Evolutionary conservation across 179 eudicot species (phyloP).

Genomic region (Amaranthus tricolor): DNA sequence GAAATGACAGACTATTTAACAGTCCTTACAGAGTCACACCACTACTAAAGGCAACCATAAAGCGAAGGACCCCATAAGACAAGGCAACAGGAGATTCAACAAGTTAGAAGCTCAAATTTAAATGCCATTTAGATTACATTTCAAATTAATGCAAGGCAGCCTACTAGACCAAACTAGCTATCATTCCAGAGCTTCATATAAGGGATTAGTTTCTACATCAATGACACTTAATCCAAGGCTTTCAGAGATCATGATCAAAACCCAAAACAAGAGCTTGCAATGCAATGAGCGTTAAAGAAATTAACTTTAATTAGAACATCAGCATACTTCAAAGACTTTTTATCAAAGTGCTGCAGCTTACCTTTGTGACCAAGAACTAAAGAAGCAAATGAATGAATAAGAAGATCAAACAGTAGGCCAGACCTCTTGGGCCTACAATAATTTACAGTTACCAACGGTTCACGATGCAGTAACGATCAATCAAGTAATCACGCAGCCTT

Average conservation of each 20-base stretch:
- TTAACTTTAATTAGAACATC: conserved; percentile 3
- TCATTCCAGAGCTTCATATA: not conserved
- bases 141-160: not conserved
- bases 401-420: no score
- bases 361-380: not conserved
- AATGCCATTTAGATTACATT: not conserved
- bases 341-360: not conserved
- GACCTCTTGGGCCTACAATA: no score
- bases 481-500: no score
- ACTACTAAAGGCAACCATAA: not conserved
- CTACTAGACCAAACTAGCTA: not conserved
- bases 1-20: no score
- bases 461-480: no score
- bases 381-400: not conserved
- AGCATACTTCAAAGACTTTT: not conserved
- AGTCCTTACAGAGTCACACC: not conserved
- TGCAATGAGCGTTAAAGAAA: not conserved
- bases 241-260: not conserved
- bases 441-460: no score
- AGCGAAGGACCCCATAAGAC: not conserved
- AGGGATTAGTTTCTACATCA: not conserved
- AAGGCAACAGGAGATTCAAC: not conserved
- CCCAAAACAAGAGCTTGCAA: not conserved
- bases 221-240: not conserved
- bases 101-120: not conserved